Conservation (phyloP, 257 asterid species). For the Nicotiana obtusifolia region DNA sequence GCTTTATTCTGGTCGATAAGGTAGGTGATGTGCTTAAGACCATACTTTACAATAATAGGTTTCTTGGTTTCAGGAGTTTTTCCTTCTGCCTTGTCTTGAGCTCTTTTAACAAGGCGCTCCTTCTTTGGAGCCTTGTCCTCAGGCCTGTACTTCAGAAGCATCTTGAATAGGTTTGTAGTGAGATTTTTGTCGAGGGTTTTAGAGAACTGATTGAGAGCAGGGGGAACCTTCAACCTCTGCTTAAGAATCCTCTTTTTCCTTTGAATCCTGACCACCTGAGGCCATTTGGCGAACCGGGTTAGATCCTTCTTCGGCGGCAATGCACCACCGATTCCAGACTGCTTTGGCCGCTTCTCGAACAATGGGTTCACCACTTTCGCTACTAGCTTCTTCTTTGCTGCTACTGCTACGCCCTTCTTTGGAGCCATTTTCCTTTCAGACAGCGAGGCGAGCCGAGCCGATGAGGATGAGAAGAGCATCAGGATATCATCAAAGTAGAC, state of each 20-base stretch:
- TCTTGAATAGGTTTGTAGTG: conserved; percentile 17
- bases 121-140: conserved; percentile 12
- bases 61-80: conserved; percentile 23
- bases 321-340: conserved; percentile 24
- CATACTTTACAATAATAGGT: conserved; percentile 36
- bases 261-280: conserved; percentile 14
- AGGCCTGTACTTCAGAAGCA: conserved; percentile 18
- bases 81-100: conserved; percentile 16
- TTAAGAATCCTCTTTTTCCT: conserved; percentile 20
- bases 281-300: conserved; percentile 20
- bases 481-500: too few species aligned
- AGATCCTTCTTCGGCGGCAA: conserved; percentile 24
- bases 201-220: conserved; percentile 20
- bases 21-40: conserved; percentile 33
- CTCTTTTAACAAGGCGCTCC: conserved; percentile 17
- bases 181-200: conserved; percentile 22
- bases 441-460: neutral
- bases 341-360: conserved; percentile 20
- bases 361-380: conserved; percentile 17
- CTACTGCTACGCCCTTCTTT: conserved; percentile 17
- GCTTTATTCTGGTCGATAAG: conserved; percentile 42
- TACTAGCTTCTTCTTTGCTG: conserved; percentile 13
- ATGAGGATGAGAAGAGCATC: neutral
- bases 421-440: conserved; percentile 8
- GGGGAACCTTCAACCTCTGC: conserved; percentile 22